Evolutionary conservation across 306 rosid species (phyloP).

Genomic region (Dalbergia cultrata): DNA sequence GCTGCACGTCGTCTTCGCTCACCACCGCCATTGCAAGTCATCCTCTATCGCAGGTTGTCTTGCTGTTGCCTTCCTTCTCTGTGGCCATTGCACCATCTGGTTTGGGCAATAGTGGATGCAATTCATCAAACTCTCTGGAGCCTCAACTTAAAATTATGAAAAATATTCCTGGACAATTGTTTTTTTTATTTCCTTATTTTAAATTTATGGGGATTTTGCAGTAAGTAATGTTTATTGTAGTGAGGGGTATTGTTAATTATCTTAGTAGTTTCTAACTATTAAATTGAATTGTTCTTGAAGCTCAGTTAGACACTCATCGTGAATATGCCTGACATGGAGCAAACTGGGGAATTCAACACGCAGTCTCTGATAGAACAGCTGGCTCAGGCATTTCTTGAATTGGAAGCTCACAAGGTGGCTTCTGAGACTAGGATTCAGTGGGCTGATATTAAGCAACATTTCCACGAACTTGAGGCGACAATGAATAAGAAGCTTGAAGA

Average conservation of each 20-base stretch:
- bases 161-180: background rate
- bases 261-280: constrained; percentile 15
- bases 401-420: constrained; percentile 60
- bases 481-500: constrained; percentile 66
- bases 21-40: no score
- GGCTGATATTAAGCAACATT: constrained; percentile 77
- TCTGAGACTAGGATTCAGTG: constrained; percentile 66
- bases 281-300: constrained; percentile 45
- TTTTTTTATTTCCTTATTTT: background rate
- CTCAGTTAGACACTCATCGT: constrained; percentile 42
- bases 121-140: background rate
- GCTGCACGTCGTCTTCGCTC: no score
- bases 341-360: constrained; percentile 44
- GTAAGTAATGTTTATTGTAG: constrained; percentile 22
- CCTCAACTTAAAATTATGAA: background rate
- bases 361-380: constrained; percentile 66
- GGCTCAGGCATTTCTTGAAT: constrained; percentile 60
- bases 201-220: background rate
- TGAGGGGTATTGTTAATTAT: constrained; percentile 10
- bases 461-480: constrained; percentile 57
- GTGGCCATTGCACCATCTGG: background rate
- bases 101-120: background rate
- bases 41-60: no score
- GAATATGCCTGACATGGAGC: constrained; percentile 63
- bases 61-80: no score